These are phyloP conservation scores for Talaromyces sp. DNA, from an alignment of 2,329 filamentous ascomycete genomes.

Conservation along the genomic window DNA sequence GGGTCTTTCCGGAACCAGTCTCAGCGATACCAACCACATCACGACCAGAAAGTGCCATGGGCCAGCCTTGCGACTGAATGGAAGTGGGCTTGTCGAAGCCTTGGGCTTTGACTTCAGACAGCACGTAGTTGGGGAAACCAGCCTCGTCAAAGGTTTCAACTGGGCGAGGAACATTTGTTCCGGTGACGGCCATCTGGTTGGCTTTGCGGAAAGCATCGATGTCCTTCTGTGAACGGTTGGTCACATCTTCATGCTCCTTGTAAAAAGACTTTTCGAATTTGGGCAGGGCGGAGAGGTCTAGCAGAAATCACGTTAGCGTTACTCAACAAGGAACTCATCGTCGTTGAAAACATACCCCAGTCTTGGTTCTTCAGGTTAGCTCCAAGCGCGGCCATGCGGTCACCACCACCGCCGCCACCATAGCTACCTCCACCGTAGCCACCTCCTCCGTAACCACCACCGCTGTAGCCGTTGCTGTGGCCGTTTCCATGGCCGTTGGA, in stretches of 20 bases:
- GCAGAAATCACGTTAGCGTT: slow-evolving; percentile 18
- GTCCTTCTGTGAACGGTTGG: slow-evolving; percentile 66
- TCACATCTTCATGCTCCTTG: slow-evolving; percentile 83
- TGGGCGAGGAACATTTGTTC: slow-evolving; percentile 77
- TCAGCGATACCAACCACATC: slow-evolving; percentile 99
- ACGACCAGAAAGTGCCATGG: slow-evolving; percentile 95
- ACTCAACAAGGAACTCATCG: background rate
- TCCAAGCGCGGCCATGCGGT: slow-evolving; percentile 90
- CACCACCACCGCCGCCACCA: slow-evolving; percentile 65
- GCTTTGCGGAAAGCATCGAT: slow-evolving; percentile 83
- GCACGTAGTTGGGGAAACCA: slow-evolving; percentile 92
- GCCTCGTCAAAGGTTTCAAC: slow-evolving; percentile 98
- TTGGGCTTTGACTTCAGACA: slow-evolving; percentile 97
- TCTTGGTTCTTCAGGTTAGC: slow-evolving; percentile 78
- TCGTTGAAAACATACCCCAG: slow-evolving; percentile 62
- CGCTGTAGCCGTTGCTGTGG: slow-evolving; percentile 33
- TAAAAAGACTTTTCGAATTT: slow-evolving; percentile 99
- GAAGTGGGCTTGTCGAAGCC: slow-evolving; percentile 90
- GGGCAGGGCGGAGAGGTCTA: slow-evolving; percentile 71
- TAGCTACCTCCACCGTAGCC: slow-evolving; percentile 44
- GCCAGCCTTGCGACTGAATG: slow-evolving; percentile 98
- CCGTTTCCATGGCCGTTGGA: slow-evolving; percentile 41
- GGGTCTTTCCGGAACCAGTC: slow-evolving; percentile 97
- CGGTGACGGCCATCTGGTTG: slow-evolving; percentile 77
- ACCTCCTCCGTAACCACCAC: slow-evolving; percentile 25